Percentiles rank a stretch among this genome's conserved stretches.
phyloP scores from a whole-genome alignment of 2,329 filamentous ascomycete species.

The Cadophora luteo-olivacea region DNA sequence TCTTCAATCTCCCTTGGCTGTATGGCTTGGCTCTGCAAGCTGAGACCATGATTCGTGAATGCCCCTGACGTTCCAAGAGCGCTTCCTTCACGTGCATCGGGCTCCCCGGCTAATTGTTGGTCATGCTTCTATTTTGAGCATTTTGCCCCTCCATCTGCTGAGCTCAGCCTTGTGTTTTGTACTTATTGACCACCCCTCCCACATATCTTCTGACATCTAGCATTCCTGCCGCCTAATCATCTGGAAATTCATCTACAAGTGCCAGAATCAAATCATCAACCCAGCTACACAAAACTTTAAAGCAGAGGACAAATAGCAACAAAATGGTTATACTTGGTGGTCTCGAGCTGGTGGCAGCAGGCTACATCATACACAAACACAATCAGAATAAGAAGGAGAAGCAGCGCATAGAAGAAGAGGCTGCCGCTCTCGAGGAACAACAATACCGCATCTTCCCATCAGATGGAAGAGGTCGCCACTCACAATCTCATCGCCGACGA shows the following conservation, averaged over 20 bases:
- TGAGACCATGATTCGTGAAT: conserved; percentile 13
- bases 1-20: conserved; percentile 7
- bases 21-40: not conserved
- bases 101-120: conserved; percentile 8
- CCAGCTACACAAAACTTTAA: not conserved
- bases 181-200: conserved; percentile 10
- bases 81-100: conserved; percentile 4
- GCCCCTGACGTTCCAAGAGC: conserved; percentile 11
- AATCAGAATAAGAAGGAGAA: conserved; percentile 41
- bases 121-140: conserved; percentile 18
- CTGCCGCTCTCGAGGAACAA: conserved; percentile 35
- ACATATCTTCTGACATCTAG: conserved; percentile 14
- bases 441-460: conserved; percentile 36
- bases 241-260: not conserved
- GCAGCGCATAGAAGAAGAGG: conserved; percentile 39
- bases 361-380: conserved; percentile 42
- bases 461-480: conserved; percentile 17
- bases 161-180: conserved; percentile 13
- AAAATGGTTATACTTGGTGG: conserved; percentile 60
- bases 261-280: not conserved
- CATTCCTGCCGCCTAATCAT: conserved; percentile 9
- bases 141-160: conserved; percentile 13
- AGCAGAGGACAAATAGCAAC: not conserved
- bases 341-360: conserved; percentile 42
- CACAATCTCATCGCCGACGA: conserved; percentile 25